Percentiles rank a stretch among this genome's conserved stretches.
Conservation (phyloP, 2,329 filamentous ascomycete genomes). For the Talaromyces sp. region DNA sequence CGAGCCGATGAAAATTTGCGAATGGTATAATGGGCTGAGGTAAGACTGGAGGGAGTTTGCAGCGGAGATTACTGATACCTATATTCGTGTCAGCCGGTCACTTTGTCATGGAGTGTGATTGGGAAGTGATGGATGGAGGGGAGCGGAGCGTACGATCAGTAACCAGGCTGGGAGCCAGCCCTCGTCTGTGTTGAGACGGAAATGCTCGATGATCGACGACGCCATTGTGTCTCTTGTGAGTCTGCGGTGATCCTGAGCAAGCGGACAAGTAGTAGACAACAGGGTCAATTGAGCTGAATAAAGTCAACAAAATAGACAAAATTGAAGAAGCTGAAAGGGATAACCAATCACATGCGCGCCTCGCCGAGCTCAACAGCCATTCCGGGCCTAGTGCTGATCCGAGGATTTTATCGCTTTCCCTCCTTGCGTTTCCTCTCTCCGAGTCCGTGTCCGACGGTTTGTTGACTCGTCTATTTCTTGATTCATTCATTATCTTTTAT, state of each 20-base stretch:
- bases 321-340: neutral
- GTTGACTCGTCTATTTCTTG: neutral
- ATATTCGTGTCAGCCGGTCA: neutral
- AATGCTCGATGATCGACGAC: neutral
- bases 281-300: neutral
- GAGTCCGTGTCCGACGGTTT: neutral
- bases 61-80: constrained; percentile 80
- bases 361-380: constrained; percentile 13
- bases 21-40: constrained; percentile 71
- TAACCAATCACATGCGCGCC: constrained; percentile 5
- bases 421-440: constrained; percentile 9
- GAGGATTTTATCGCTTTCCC: neutral
- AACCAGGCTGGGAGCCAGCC: constrained; percentile 16
- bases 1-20: constrained; percentile 69
- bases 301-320: neutral
- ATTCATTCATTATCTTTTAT: no score
- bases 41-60: constrained; percentile 86
- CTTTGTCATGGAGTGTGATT: neutral
- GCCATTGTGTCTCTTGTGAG: neutral
- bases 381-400: neutral
- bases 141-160: constrained; percentile 11
- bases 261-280: no score
- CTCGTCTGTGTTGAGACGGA: constrained; percentile 9
- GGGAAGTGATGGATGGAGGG: neutral
- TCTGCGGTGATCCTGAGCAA: neutral